Evolutionary conservation across 495 filamentous ascomycete genomes (phyloP).

Genomic region (Staphylotrichum tortipilum): DNA sequence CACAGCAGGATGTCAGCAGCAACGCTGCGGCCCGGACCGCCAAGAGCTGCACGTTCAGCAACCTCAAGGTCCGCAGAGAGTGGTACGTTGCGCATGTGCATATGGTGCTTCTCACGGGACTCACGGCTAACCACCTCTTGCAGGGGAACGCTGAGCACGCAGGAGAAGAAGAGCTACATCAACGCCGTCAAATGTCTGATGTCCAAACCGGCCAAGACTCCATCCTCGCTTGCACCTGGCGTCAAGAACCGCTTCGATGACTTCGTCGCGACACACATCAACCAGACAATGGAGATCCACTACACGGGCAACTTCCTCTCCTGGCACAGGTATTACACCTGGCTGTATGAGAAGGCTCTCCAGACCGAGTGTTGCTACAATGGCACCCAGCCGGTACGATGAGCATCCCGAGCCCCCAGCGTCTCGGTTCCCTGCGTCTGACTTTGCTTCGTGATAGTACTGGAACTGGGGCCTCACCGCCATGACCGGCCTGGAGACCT

Average conservation of each 20-base stretch:
- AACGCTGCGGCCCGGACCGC: too few relatives aligned
- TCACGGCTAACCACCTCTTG: neutral
- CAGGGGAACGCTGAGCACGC: slow-evolving; percentile 36
- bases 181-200: slow-evolving; percentile 56
- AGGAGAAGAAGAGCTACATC: slow-evolving; percentile 49
- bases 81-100: too few relatives aligned
- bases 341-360: slow-evolving; percentile 56
- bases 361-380: slow-evolving; percentile 62
- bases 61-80: too few relatives aligned
- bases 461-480: slow-evolving; percentile 57
- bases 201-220: slow-evolving; percentile 39
- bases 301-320: slow-evolving; percentile 53
- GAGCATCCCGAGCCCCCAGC: too few relatives aligned
- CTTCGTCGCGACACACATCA: slow-evolving; percentile 60
- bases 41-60: too few relatives aligned
- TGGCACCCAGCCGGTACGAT: slow-evolving; percentile 45
- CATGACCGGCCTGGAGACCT: slow-evolving; percentile 38
- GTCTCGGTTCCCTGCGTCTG: too few relatives aligned
- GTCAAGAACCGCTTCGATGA: slow-evolving; percentile 51
- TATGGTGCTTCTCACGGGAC: neutral
- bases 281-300: slow-evolving; percentile 53
- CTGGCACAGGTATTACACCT: slow-evolving; percentile 63
- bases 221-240: slow-evolving; percentile 25
- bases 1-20: too few relatives aligned
- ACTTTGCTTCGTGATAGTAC: too few relatives aligned